Evolutionary conservation across 176 grass and related monocot species (phyloP).

Genomic region (Carex kokanica): DNA sequence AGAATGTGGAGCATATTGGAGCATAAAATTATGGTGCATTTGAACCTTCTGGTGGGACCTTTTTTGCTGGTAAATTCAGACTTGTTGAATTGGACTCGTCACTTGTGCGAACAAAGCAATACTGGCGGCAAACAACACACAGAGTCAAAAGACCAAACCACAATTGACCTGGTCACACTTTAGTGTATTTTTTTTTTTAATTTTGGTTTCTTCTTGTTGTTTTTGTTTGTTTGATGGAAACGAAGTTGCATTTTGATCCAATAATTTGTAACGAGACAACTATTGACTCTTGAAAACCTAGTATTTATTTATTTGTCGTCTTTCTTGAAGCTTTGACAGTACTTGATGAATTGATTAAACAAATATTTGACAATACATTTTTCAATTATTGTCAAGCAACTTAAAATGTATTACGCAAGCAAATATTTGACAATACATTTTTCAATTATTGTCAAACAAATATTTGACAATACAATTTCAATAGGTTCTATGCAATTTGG

Average conservation of each 20-base stretch:
- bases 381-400: neutral
- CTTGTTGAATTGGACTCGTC: neutral
- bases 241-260: neutral
- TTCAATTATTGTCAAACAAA: too few species aligned
- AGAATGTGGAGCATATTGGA: too few species aligned
- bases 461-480: too few species aligned
- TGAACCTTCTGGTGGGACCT: neutral
- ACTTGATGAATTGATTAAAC: neutral
- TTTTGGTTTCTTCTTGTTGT: too few species aligned
- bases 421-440: too few species aligned
- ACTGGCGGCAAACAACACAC: neutral
- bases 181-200: too few species aligned
- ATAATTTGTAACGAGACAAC: neutral
- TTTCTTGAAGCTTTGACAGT: neutral
- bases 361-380: neutral
- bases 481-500: too few species aligned
- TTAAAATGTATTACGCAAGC: neutral
- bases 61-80: neutral
- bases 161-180: slow-evolving; percentile 8
- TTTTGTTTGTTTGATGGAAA: neutral
- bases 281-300: neutral
- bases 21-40: too few species aligned
- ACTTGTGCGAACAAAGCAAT: neutral
- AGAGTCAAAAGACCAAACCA: neutral
- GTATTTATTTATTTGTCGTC: neutral